Evolutionary conservation across 768 basidiomycete genomes (phyloP).

Genomic region (Pleurotus giganteus): DNA sequence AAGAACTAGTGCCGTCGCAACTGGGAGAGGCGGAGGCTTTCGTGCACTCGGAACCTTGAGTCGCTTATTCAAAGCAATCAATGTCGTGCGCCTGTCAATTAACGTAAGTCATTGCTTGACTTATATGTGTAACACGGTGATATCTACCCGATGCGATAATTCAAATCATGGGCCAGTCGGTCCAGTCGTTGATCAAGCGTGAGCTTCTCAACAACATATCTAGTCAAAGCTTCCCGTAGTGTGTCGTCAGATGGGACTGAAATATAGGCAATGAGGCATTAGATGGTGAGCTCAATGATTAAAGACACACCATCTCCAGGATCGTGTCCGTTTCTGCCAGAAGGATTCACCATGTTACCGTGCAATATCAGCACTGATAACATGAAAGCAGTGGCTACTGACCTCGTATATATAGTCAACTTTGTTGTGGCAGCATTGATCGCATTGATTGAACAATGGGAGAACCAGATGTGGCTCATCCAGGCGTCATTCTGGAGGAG

Average conservation of each 20-base stretch:
- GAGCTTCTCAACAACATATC: constrained; percentile 19
- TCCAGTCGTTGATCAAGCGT: neutral
- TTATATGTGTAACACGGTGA: neutral
- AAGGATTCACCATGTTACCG: constrained; percentile 10
- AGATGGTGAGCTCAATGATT: neutral
- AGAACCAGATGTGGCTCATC: no score
- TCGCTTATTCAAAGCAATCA: constrained; percentile 14
- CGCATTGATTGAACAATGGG: no score
- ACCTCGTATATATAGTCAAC: no score
- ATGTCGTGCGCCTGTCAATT: neutral
- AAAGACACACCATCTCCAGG: constrained; percentile 13
- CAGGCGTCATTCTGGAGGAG: no score
- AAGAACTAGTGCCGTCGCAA: constrained; percentile 18
- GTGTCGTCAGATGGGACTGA: constrained; percentile 16
- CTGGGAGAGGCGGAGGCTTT: constrained; percentile 14
- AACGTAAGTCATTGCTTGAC: neutral
- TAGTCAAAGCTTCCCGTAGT: constrained; percentile 11
- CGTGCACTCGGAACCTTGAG: constrained; percentile 16
- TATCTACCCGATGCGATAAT: neutral
- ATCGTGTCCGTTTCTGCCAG: constrained; percentile 18
- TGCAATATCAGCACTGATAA: no score
- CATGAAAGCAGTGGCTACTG: no score
- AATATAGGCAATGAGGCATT: neutral
- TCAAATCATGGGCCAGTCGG: neutral
- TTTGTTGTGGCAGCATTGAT: no score